Evolutionary conservation across 169 alveolate species (phyloP).

Genomic region (Plasmodium relictum): DNA sequence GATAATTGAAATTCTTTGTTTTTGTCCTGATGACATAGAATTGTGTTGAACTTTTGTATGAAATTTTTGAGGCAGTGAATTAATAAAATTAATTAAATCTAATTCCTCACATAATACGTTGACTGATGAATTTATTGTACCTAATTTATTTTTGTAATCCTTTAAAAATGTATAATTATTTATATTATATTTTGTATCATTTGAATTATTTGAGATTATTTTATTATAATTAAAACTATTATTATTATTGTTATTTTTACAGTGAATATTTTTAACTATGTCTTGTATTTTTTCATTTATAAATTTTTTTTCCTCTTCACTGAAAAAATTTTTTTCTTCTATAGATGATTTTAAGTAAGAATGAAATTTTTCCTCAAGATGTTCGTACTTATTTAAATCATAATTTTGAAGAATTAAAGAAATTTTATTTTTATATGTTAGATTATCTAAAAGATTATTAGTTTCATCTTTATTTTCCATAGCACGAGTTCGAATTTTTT

Average conservation of each 20-base stretch:
- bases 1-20: constrained; percentile 70
- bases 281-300: neutral
- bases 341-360: neutral
- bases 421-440: neutral
- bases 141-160: constrained; percentile 23
- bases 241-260: neutral
- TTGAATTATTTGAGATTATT: neutral
- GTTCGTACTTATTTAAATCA: neutral
- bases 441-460: neutral
- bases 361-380: neutral
- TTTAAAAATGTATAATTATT: constrained; percentile 6
- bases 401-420: neutral
- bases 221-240: neutral
- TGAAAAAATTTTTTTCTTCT: neutral
- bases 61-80: constrained; percentile 34
- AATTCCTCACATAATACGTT: constrained; percentile 38
- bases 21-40: constrained; percentile 67
- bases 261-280: neutral
- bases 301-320: neutral
- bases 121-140: constrained; percentile 33
- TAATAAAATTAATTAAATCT: constrained; percentile 38
- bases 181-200: neutral
- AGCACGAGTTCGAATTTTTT: neutral
- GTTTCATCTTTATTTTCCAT: neutral
- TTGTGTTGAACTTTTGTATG: constrained; percentile 29